phyloP scores from a whole-genome alignment of 202 grass and related monocot species.

The Schoenoplectus triqueter region DNA sequence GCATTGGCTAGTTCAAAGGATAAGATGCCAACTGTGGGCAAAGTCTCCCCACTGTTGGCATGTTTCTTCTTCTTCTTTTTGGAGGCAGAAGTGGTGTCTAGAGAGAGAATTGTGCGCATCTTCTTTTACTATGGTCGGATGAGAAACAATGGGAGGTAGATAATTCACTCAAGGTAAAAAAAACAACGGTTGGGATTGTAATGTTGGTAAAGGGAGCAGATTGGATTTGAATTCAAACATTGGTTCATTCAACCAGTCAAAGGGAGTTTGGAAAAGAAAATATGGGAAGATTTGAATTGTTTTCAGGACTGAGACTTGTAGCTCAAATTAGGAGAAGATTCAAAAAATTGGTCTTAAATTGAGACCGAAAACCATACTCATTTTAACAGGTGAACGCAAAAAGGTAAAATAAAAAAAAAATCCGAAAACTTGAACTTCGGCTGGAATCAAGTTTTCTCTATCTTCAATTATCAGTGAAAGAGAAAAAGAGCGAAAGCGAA shows the following conservation, averaged over 20 bases:
- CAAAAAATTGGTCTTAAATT: conserved; percentile 28
- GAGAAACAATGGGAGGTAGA: conserved; percentile 5
- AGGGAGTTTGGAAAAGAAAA: conserved; percentile 18
- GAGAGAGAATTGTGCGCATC: conserved; percentile 80
- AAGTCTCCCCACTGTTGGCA: neutral
- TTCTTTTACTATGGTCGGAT: conserved; percentile 10
- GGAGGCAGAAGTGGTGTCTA: conserved; percentile 48
- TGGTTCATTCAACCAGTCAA: conserved; percentile 17
- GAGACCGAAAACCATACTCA: neutral
- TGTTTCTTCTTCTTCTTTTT: conserved; percentile 60
- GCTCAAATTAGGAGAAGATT: conserved; percentile 24
- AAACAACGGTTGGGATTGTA: conserved; percentile 4
- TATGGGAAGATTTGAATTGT: conserved; percentile 19
- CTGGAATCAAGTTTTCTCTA: conserved; percentile 8
- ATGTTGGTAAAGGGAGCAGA: conserved; percentile 9
- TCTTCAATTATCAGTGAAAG: neutral
- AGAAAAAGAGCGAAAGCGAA: neutral
- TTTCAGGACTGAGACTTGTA: neutral
- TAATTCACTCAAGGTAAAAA: conserved; percentile 19
- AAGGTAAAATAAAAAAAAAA: conserved; percentile 24
- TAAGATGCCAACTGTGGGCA: conserved; percentile 65
- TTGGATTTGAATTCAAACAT: conserved; percentile 44
- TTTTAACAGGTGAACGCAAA: conserved; percentile 12
- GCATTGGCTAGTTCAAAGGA: conserved; percentile 92
- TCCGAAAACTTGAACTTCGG: neutral